Percentiles rank a stretch among this genome's conserved stretches.
These are phyloP conservation scores for Colletotrichum agaves DNA, from an alignment of 2,329 filamentous ascomycete genomes.

Conservation along the genomic window DNA sequence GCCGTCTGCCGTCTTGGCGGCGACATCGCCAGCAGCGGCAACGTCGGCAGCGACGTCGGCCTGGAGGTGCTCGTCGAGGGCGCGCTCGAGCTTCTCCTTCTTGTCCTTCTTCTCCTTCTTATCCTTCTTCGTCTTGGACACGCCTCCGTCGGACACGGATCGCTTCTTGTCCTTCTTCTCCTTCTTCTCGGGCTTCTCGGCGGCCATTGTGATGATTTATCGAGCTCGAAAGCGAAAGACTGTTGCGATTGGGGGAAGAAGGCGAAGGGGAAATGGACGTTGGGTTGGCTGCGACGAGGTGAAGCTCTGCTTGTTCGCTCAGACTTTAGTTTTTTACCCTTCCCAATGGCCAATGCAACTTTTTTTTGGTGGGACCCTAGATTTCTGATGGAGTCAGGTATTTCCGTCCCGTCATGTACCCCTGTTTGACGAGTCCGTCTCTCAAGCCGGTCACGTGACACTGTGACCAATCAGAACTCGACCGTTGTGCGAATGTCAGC, in stretches of 20 bases:
- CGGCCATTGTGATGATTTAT: slow-evolving; percentile 53
- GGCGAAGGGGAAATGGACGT: neutral
- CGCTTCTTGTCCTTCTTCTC: slow-evolving; percentile 49
- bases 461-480: neutral
- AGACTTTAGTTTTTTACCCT: slow-evolving; percentile 22
- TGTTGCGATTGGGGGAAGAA: no score
- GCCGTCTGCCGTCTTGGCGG: slow-evolving; percentile 50
- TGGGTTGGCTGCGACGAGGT: slow-evolving; percentile 4
- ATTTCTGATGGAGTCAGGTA: neutral
- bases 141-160: slow-evolving; percentile 42
- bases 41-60: slow-evolving; percentile 60
- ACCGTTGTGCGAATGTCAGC: slow-evolving; percentile 32
- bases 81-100: slow-evolving; percentile 72
- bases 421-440: no score
- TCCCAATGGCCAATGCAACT: slow-evolving; percentile 13
- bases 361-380: slow-evolving; percentile 10
- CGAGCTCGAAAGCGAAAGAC: neutral
- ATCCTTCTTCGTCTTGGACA: slow-evolving; percentile 61
- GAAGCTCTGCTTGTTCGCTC: slow-evolving; percentile 16
- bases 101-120: slow-evolving; percentile 62
- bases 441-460: neutral
- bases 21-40: slow-evolving; percentile 56
- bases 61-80: slow-evolving; percentile 73
- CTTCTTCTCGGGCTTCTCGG: slow-evolving; percentile 61
- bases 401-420: slow-evolving; percentile 16